Evolutionary conservation across 139 green algal species (phyloP), one percentile per base, ranked within the genome.

Genomic region (Micractinium conductrix): DNA sequence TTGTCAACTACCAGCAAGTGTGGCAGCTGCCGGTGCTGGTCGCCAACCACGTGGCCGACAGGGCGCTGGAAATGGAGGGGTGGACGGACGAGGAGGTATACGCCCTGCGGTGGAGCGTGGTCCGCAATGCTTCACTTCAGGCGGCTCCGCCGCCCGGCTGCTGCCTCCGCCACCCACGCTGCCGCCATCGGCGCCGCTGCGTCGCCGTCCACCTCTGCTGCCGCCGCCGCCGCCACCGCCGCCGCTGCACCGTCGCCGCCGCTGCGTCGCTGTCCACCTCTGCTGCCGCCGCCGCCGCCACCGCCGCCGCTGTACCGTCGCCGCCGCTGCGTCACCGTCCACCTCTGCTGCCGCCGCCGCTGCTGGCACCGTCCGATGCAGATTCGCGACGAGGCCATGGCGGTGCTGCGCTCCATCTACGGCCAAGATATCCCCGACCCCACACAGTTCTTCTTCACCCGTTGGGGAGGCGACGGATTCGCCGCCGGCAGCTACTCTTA

Each of bases 401-500:
- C 63, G 17, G 85, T 87, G 40, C 85, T 83, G 58, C 58, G 62
- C 24, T 43, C 45, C 26, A 79, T 70, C 45, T 82, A 82, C 37
- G 28, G 43, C 14, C 65, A 33, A 33, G 43, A 72, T 33, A 37
- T 87, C 9, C 89, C 87, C 4, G 62, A 81, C 19, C 88, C 87
- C 24, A 26, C 78, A 7, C 45, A 89, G 62, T 67, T 67, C 12
- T 55, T 80, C 78, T 83, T 90, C 28, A 93, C 89, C 1, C 83
- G 89, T 72, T 93, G 89, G 89, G 68, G 37, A 2, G 37, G 68
- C 2, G 88, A 93, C 65, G 81, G 85, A 5, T 65, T 65, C 21
- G 44, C 53, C 17, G 6, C 2, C 6, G 81, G 81, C 45, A 79
- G 86, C 16, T 96, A 96, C 82, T 94, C 89, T 0, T 95, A 89